These are phyloP conservation scores for Croton laevigatus DNA, from an alignment of 441 rosid species.

Conservation along the genomic window DNA sequence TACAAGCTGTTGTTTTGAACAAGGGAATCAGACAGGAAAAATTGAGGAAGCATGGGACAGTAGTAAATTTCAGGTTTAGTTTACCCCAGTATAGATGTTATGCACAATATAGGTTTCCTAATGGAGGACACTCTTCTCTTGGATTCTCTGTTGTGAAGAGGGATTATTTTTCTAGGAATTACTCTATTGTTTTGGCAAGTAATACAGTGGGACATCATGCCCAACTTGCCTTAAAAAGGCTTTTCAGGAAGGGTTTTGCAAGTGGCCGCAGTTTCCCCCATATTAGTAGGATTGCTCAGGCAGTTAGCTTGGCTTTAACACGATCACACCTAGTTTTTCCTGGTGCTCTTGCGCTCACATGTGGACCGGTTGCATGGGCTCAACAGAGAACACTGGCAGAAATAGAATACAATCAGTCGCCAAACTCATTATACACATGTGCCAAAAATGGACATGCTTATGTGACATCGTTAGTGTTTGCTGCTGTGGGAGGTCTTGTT, in stretches of 20 bases:
- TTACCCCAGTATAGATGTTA: slow-evolving; percentile 38
- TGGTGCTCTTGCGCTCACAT: slow-evolving; percentile 49
- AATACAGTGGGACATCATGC: slow-evolving; percentile 47
- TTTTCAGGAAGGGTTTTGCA: slow-evolving; percentile 38
- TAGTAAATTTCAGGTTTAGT: slow-evolving; percentile 40
- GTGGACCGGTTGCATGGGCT: slow-evolving; percentile 74
- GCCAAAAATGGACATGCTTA: slow-evolving; percentile 80
- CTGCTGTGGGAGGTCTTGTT: slow-evolving; percentile 57
- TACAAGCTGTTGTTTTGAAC: slow-evolving; percentile 28
- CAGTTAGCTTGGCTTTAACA: slow-evolving; percentile 76
- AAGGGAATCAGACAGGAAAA: slow-evolving; percentile 29
- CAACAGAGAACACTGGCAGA: slow-evolving; percentile 38
- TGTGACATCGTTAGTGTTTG: slow-evolving; percentile 46
- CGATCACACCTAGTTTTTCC: slow-evolving; percentile 69
- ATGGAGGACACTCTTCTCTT: slow-evolving; percentile 33
- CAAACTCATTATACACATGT: slow-evolving; percentile 55
- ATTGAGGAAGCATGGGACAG: slow-evolving; percentile 41
- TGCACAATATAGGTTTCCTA: slow-evolving; percentile 36
- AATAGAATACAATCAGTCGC: slow-evolving; percentile 46
- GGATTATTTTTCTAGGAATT: slow-evolving; percentile 37
- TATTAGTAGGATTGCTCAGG: slow-evolving; percentile 74
- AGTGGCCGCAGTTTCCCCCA: slow-evolving; percentile 31
- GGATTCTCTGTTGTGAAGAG: slow-evolving; percentile 32
- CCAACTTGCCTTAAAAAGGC: slow-evolving; percentile 67
- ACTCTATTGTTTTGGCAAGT: slow-evolving; percentile 39